Evolutionary conservation across 495 filamentous ascomycete genomes (phyloP), one percentile per base, ranked within the genome.

Genomic region (Lasiosphaeris hirsuta): DNA sequence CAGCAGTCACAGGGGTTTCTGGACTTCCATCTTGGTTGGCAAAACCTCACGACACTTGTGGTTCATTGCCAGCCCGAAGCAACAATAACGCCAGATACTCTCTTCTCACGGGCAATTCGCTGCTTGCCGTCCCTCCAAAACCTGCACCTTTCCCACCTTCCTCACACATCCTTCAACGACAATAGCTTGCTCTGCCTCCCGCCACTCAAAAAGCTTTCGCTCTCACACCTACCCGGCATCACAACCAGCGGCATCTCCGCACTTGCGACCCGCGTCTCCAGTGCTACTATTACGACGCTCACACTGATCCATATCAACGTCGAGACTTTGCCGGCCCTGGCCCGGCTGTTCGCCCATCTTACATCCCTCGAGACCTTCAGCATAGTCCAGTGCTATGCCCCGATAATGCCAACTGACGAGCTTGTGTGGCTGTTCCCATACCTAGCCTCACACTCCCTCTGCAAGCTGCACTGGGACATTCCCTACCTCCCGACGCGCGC

Each of bases 401-500:
- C 87, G 0, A 75, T 75, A 3, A 74, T 90, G 56, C 78, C 85
- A 0, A 63, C 70, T 4, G 85, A 84, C 46, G 75, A 78, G 18
- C 82, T 86, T 48, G 78, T 88, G 38, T 85, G 85, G 71, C 70
- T 83, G 15, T 78, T 79, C 58, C 88, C 87, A 0, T 83, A 90
- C 55, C 75, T 96, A 6, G 86, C 86, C 1, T 92, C 86, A 0
- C 67, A 72, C 1, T 83, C 78, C 15, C 78, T 96, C 0, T 73
- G 83, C 55, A 83, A 82, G 51, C 73, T 94, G 11, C 90, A 94
- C 71, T 94, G 92, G 92, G 90, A 96, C 63, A 81, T 92, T 23
- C 81, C 86, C 1, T 72, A 75, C 55, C 65, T 75, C 11, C 68
- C 73, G 7, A 58, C 68, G 10, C 59, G 65, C 14, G 67, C 75